These are phyloP conservation scores for Cladobotryum mycophilum DNA, from an alignment of 2,329 filamentous ascomycete species.

Conservation along the genomic window DNA sequence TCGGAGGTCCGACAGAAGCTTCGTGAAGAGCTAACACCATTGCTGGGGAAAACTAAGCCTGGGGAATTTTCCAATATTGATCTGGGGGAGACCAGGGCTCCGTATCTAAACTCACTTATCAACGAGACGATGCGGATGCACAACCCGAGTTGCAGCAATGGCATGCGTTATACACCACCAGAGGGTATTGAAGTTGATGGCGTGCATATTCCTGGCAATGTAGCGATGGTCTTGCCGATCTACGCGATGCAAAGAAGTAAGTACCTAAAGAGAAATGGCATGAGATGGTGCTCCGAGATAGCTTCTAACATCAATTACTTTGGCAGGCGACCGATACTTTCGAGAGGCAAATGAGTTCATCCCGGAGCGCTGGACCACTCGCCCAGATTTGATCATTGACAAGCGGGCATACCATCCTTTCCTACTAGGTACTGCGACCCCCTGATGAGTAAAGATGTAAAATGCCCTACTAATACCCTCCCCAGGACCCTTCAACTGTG, in stretches of 20 bases:
- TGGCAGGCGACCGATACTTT: conserved; percentile 24
- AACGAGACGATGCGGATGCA: conserved; percentile 25
- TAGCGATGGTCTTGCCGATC: conserved; percentile 1
- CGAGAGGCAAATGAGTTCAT: conserved; percentile 14
- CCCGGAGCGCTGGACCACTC: conserved; percentile 19
- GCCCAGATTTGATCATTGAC: conserved; percentile 17
- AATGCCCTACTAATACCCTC: background rate
- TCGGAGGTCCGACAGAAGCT: conserved; percentile 10
- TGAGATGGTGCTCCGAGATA: too few relatives aligned
- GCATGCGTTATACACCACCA: conserved; percentile 18
- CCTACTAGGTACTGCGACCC: conserved; percentile 3
- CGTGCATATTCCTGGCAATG: conserved; percentile 20
- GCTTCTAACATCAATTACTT: background rate
- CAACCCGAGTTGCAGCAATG: conserved; percentile 22
- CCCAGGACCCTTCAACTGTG: conserved; percentile 10
- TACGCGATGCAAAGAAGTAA: too few relatives aligned
- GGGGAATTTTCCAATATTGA: conserved; percentile 17
- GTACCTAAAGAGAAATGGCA: too few relatives aligned
- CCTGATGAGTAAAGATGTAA: background rate
- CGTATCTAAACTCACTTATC: conserved; percentile 21
- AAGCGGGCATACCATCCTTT: conserved; percentile 13
- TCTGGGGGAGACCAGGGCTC: conserved; percentile 11
- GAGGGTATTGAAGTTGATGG: conserved; percentile 21
- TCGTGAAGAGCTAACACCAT: conserved; percentile 8
- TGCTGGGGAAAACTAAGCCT: conserved; percentile 12